Conservation (phyloP, 2,329 filamentous ascomycete genomes). For the Cladosporium austrohemisphaericum region DNA sequence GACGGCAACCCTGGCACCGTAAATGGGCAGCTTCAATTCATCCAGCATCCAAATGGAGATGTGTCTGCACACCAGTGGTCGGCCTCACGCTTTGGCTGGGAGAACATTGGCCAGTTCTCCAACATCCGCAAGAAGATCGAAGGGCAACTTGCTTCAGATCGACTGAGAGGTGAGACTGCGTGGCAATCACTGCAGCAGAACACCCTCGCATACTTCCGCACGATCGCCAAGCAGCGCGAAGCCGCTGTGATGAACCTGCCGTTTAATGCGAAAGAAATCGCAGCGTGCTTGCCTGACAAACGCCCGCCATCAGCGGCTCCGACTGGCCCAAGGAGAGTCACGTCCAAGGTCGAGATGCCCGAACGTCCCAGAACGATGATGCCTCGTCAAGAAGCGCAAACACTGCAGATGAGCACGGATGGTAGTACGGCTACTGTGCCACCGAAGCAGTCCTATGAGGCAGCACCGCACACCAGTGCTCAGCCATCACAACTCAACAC, state of each 20-base stretch:
- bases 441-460: background rate
- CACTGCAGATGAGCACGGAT: background rate
- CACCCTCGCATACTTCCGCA: slow-evolving; percentile 41
- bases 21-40: slow-evolving; percentile 44
- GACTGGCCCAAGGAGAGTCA: slow-evolving; percentile 13
- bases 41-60: slow-evolving; percentile 46
- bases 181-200: slow-evolving; percentile 33
- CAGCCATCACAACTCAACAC: background rate
- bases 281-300: slow-evolving; percentile 27
- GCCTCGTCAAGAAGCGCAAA: background rate
- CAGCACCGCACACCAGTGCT: background rate
- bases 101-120: slow-evolving; percentile 43
- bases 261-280: slow-evolving; percentile 32
- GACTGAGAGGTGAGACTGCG: slow-evolving; percentile 36
- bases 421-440: background rate
- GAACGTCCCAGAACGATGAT: background rate
- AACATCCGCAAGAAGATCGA: slow-evolving; percentile 41
- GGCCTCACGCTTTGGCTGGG: slow-evolving; percentile 38
- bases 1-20: slow-evolving; percentile 29
- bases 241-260: slow-evolving; percentile 26
- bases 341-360: slow-evolving; percentile 15
- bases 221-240: slow-evolving; percentile 40
- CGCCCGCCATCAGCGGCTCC: slow-evolving; percentile 15
- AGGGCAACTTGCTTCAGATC: slow-evolving; percentile 41
- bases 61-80: slow-evolving; percentile 49